phyloP scores from a whole-genome alignment of 192 early-diverging fungal species.

The Coemansia sp. region DNA sequence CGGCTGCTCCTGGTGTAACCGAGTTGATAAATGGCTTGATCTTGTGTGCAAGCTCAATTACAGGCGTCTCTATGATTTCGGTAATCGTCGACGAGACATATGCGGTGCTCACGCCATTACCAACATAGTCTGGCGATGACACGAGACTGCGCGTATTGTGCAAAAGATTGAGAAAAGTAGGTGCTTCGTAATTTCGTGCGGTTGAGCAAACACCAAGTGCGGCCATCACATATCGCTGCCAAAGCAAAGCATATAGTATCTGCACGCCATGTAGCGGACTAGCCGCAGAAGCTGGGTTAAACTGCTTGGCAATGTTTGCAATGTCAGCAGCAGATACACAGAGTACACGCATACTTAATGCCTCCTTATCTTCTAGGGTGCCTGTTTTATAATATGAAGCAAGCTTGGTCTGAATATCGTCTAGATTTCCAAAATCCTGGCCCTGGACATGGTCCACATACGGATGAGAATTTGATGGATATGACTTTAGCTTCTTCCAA shows the following conservation, averaged over 20 bases:
- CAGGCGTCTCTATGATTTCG: slow-evolving; percentile 10
- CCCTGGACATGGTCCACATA: slow-evolving; percentile 7
- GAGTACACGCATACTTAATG: slow-evolving; percentile 12
- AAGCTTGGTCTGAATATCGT: neutral
- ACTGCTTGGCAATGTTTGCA: slow-evolving; percentile 7
- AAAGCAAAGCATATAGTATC: slow-evolving; percentile 30
- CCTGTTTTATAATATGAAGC: slow-evolving; percentile 9
- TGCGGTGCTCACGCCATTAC: slow-evolving; percentile 25
- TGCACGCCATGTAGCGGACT: slow-evolving; percentile 22
- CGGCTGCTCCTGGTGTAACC: slow-evolving; percentile 26
- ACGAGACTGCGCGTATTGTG: slow-evolving; percentile 17
- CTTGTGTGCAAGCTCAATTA: slow-evolving; percentile 15
- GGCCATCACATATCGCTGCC: slow-evolving; percentile 21
- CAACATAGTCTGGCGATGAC: slow-evolving; percentile 22
- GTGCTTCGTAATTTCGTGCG: neutral
- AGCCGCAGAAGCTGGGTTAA: neutral
- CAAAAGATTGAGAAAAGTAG: slow-evolving; percentile 24
- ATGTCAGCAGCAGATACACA: slow-evolving; percentile 14
- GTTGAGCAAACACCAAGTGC: neutral
- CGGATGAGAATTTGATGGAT: slow-evolving; percentile 15
- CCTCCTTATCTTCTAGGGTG: neutral
- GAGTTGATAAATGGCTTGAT: slow-evolving; percentile 20
- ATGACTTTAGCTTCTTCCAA: slow-evolving; percentile 11
- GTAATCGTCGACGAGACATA: slow-evolving; percentile 8
- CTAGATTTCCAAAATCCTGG: slow-evolving; percentile 5